These are phyloP conservation scores for Lignosus rhinocerotis DNA, from an alignment of 1,284 basidiomycete species.

Conservation along the genomic window DNA sequence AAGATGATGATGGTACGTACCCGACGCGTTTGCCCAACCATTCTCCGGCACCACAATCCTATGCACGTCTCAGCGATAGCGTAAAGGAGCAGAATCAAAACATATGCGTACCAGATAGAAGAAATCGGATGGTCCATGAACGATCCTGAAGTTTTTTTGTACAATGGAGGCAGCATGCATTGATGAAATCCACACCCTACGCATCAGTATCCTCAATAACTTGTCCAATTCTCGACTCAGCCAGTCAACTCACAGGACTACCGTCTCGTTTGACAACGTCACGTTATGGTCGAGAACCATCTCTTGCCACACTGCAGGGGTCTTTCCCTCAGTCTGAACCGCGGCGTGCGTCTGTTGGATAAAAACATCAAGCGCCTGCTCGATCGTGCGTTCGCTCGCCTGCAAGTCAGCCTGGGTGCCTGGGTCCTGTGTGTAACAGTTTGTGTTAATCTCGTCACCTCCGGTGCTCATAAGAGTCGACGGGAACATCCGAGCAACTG, in stretches of 20 bases:
- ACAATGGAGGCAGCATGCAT: slow-evolving; percentile 44
- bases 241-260: slow-evolving; percentile 56
- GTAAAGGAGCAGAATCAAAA: background rate
- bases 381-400: slow-evolving; percentile 50
- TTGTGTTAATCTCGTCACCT: slow-evolving; percentile 78
- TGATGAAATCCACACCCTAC: slow-evolving; percentile 58
- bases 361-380: slow-evolving; percentile 65
- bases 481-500: slow-evolving; percentile 48
- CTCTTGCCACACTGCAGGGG: slow-evolving; percentile 74
- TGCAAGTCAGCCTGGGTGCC: slow-evolving; percentile 55
- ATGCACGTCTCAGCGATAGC: background rate
- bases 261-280: slow-evolving; percentile 61
- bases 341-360: slow-evolving; percentile 52
- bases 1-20: slow-evolving; percentile 1
- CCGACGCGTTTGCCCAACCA: slow-evolving; percentile 65
- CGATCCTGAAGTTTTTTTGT: slow-evolving; percentile 47
- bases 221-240: background rate
- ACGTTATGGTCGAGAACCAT: slow-evolving; percentile 69
- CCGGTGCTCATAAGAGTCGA: slow-evolving; percentile 73
- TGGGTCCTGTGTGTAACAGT: slow-evolving; percentile 66
- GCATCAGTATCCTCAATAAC: background rate
- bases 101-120: slow-evolving; percentile 50
- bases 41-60: slow-evolving; percentile 79
- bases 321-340: slow-evolving; percentile 47
- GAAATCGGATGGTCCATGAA: slow-evolving; percentile 54